These are phyloP conservation scores for Xylaria venustula DNA, from an alignment of 495 filamentous ascomycete species.

Conservation along the genomic window DNA sequence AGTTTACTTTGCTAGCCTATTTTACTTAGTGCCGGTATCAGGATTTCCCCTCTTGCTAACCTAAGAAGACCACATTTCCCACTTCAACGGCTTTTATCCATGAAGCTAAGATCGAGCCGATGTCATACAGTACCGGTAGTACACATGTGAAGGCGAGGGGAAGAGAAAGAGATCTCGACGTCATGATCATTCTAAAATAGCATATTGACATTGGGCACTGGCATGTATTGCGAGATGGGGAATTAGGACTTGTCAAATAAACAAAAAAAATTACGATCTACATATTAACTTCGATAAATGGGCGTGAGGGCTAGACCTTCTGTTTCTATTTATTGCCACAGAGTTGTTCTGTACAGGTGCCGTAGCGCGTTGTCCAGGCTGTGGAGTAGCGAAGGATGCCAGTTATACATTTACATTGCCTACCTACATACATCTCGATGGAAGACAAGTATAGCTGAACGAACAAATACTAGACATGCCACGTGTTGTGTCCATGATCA, in stretches of 20 bases:
- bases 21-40: neutral
- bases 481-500: neutral
- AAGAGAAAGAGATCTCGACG: neutral
- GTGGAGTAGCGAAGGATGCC: neutral
- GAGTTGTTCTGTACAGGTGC: neutral
- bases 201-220: too few relatives aligned
- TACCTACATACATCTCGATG: neutral
- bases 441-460: too few relatives aligned
- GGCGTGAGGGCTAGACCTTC: neutral
- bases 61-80: neutral
- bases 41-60: neutral
- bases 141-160: too few relatives aligned
- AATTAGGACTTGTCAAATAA: too few relatives aligned
- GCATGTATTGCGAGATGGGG: too few relatives aligned
- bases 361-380: neutral
- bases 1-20: neutral
- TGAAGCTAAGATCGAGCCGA: neutral
- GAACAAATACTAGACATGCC: too few relatives aligned
- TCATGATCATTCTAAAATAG: too few relatives aligned
- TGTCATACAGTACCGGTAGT: neutral
- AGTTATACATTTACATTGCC: neutral
- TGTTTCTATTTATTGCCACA: neutral
- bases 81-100: neutral
- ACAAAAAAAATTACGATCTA: neutral
- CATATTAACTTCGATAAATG: conserved; percentile 1